These are phyloP conservation scores for Hericium coralloides DNA, from an alignment of 768 basidiomycete genomes.

Conservation along the genomic window DNA sequence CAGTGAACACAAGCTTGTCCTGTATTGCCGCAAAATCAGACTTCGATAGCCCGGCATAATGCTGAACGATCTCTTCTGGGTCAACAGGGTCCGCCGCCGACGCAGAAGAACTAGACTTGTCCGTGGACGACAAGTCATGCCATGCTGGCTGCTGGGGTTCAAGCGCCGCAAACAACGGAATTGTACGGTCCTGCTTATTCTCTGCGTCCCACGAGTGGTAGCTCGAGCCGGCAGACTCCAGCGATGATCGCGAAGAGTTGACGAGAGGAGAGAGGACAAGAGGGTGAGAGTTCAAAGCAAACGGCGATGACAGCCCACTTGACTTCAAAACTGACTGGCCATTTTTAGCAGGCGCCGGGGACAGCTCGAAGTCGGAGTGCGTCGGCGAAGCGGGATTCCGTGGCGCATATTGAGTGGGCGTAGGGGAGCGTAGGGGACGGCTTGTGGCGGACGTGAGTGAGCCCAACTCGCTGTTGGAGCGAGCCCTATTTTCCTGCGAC, in stretches of 20 bases:
- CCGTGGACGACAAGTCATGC: slow-evolving; percentile 48
- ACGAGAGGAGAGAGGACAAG: slow-evolving; percentile 62
- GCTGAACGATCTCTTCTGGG: slow-evolving; percentile 57
- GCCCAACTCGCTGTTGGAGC: slow-evolving; percentile 42
- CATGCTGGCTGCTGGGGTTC: slow-evolving; percentile 46
- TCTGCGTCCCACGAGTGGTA: slow-evolving; percentile 74
- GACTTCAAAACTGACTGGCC: slow-evolving; percentile 6
- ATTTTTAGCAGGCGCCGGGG: neutral
- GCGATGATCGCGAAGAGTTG: slow-evolving; percentile 71
- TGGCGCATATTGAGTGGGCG: slow-evolving; percentile 51
- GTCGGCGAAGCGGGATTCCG: slow-evolving; percentile 48
- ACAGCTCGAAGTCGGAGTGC: slow-evolving; percentile 31
- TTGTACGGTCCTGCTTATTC: slow-evolving; percentile 41
- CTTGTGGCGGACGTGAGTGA: slow-evolving; percentile 34
- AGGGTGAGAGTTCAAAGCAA: slow-evolving; percentile 43
- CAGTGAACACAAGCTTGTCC: slow-evolving; percentile 62
- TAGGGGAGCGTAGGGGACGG: slow-evolving; percentile 46
- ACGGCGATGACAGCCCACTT: slow-evolving; percentile 34
- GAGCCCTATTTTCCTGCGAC: slow-evolving; percentile 25
- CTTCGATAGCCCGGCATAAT: slow-evolving; percentile 60
- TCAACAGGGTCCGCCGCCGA: slow-evolving; percentile 37
- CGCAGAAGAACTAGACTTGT: slow-evolving; percentile 39
- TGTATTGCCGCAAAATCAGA: slow-evolving; percentile 66
- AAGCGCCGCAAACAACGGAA: slow-evolving; percentile 44
- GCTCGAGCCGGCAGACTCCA: slow-evolving; percentile 77